Evolutionary conservation across 352 stramenopile species (phyloP).

Genomic region (Paralagenidium karlingii): DNA sequence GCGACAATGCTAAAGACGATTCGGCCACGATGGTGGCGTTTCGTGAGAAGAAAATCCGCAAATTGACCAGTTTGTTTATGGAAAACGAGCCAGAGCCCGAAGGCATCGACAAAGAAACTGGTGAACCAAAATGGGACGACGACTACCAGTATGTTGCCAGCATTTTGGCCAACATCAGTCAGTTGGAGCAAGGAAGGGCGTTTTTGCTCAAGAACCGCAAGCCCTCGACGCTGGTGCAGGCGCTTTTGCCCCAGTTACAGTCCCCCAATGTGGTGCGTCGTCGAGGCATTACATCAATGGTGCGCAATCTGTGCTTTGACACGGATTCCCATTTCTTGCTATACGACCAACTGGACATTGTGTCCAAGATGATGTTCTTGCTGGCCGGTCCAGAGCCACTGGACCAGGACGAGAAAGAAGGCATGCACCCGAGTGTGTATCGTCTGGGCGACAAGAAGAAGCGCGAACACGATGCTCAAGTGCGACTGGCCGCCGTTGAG

Average conservation of each 20-base stretch:
- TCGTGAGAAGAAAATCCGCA: constrained; percentile 74
- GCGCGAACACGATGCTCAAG: constrained; percentile 56
- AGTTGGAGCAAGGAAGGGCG: constrained; percentile 60
- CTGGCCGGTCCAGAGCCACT: constrained; percentile 62
- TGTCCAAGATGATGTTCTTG: constrained; percentile 64
- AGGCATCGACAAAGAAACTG: constrained; percentile 45
- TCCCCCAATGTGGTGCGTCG: constrained; percentile 75
- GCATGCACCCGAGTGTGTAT: constrained; percentile 70
- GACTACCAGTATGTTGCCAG: constrained; percentile 82
- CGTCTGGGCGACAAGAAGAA: constrained; percentile 71
- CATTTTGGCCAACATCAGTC: constrained; percentile 76
- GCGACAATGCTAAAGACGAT: constrained; percentile 20
- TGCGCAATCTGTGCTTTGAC: constrained; percentile 84
- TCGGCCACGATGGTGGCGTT: constrained; percentile 25
- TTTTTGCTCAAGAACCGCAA: constrained; percentile 64
- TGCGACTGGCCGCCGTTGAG: constrained; percentile 61
- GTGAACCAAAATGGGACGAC: constrained; percentile 78
- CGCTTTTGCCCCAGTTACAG: constrained; percentile 60
- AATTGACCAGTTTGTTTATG: constrained; percentile 55
- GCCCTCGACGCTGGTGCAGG: constrained; percentile 43
- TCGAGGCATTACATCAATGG: constrained; percentile 40
- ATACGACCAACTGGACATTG: constrained; percentile 75
- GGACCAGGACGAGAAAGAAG: constrained; percentile 65
- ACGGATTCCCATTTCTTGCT: constrained; percentile 82
- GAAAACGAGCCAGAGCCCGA: constrained; percentile 63